Percentiles rank a stretch among this genome's conserved stretches.
phyloP scores from a whole-genome alignment of 805 yeast species.

The Metschnikowia colocasiae region DNA sequence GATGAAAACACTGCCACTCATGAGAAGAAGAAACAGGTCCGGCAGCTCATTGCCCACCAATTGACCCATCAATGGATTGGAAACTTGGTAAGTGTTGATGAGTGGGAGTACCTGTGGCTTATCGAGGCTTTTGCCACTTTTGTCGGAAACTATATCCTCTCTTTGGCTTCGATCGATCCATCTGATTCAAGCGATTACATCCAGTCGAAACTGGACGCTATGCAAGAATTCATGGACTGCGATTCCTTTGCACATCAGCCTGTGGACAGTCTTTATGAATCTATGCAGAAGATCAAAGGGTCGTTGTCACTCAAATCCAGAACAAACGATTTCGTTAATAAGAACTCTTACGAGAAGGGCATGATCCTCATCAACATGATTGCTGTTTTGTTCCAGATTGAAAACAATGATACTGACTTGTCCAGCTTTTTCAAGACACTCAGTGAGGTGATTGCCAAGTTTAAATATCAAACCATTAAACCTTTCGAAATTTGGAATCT shows the following conservation, averaged over 20 bases:
- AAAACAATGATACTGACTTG: conserved; percentile 21
- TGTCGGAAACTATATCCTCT: conserved; percentile 50
- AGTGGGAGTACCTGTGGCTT: conserved; percentile 69
- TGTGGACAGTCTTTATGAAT: conserved; percentile 34
- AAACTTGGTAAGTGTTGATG: conserved; percentile 59
- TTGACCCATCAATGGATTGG: conserved; percentile 82
- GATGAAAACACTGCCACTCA: conserved; percentile 22
- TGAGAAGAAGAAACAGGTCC: conserved; percentile 30
- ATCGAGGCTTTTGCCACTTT: conserved; percentile 79
- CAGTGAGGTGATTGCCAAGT: conserved; percentile 33
- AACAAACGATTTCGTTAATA: conserved; percentile 47
- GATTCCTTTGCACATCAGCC: conserved; percentile 29
- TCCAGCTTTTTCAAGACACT: conserved; percentile 31
- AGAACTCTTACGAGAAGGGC: conserved; percentile 56
- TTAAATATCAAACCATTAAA: conserved; percentile 39
- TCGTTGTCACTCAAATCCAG: conserved; percentile 23
- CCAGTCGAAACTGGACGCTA: conserved; percentile 12
- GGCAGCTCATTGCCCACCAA: conserved; percentile 67
- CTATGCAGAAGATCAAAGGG: conserved; percentile 27
- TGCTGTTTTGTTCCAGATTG: conserved; percentile 38
- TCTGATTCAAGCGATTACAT: conserved; percentile 15
- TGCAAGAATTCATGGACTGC: conserved; percentile 33
- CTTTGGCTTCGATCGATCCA: conserved; percentile 10
- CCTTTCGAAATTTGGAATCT: conserved; percentile 53
- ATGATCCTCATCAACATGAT: conserved; percentile 53